Evolutionary conservation across 345 rosid species (phyloP).

Genomic region (Salix koriyanagi): DNA sequence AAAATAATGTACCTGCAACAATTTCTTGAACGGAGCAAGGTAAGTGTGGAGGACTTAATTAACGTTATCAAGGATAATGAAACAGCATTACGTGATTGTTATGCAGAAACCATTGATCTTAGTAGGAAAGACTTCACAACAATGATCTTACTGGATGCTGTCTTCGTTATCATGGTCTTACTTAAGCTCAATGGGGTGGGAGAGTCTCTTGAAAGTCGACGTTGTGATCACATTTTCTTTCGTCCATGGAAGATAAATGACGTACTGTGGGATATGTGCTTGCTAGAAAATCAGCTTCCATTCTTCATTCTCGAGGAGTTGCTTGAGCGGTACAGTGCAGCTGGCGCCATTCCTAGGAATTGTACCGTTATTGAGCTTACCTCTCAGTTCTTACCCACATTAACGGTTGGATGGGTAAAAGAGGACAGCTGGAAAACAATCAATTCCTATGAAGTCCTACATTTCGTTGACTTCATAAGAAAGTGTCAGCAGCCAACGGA

Average conservation of each 20-base stretch:
- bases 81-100: not conserved
- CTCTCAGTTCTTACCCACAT: accelerated
- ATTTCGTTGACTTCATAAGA: not conserved
- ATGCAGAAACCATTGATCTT: not conserved
- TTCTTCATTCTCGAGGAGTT: too few relatives aligned
- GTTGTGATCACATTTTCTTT: too few relatives aligned
- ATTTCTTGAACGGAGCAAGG: not conserved
- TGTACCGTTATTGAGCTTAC: too few relatives aligned
- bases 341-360: accelerated
- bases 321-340: accelerated
- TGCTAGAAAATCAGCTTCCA: too few relatives aligned
- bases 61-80: not conserved
- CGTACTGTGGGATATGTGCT: too few relatives aligned
- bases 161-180: constrained; percentile 1
- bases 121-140: not conserved
- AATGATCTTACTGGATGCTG: constrained; percentile 6
- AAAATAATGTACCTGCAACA: not conserved
- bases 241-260: accelerated
- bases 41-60: not conserved
- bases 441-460: not conserved
- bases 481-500: not conserved
- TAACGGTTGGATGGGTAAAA: not conserved
- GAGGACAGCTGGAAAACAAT: not conserved
- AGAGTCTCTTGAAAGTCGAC: too few relatives aligned
- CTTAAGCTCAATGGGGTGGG: accelerated